Base-by-base conservation (phyloP, 176 grass and related monocot species). In the Oryza meyeriana region DNA sequence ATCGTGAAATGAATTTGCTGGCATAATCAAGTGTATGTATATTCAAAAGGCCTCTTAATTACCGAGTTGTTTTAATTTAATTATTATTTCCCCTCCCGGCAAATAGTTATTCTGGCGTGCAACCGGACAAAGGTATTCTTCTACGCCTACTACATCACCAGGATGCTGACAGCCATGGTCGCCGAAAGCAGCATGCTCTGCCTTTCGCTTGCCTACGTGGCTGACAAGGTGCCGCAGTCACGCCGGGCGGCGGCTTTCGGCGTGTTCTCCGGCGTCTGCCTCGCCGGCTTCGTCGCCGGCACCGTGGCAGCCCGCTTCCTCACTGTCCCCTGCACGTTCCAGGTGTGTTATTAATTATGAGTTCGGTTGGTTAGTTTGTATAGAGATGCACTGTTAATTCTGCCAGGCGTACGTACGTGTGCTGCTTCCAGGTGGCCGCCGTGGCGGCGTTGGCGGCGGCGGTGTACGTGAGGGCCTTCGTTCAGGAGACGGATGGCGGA, bases 171-270 rank as follows among this genome's bases (percentile, higher is more conserved):
- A 6, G 89, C 69, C 26, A 94, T 88, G 87, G 72, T 89, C 48
- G 89, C 68, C 13, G 89, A 92, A 1, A 87, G 89, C 64, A 82
- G 58, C 84, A 89, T 92, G 89, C 73, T 81, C 33, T 88, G 87
- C 81, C 85, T 94, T 32, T 89, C 89, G 0, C 87, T 92, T 2
- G 89, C 92, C 26, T 94, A 94, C 67, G 89, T 92, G 87, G 89
- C 85, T 10, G 89, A 91, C 65, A 91, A 36, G 71, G 77, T 81
- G 18, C 71, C 81, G 0, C 71, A 77, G 81, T 14, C 41, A 2
- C 77, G 67, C 30, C 89, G 85, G 4, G 89, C 89, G 18, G 71
- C 66, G 17, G 85, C 81, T 5, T 88, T 91, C 66, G 65, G 85
- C 35, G 64, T 91, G 34, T 81, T 91, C 81, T 84, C 85, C 65